Base-by-base conservation (phyloP, 306 rosid species). In the Ormosia emarginata region DNA sequence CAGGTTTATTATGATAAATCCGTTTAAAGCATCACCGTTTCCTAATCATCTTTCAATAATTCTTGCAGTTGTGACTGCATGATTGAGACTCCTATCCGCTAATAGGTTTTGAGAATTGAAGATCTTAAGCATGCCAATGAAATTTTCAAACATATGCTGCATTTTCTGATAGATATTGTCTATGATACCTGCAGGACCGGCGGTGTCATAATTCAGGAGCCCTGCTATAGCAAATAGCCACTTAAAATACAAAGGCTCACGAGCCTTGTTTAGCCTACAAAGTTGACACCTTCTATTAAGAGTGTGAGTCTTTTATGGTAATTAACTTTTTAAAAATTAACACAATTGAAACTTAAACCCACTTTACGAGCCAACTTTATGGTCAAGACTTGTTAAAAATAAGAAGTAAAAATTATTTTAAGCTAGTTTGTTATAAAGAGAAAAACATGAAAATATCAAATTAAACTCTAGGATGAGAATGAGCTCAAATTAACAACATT, bases 141-240 rank as follows among this genome's bases (percentile, higher is more conserved):
- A 81, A 81, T 77, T 72, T 63, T 44, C 5, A 24, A 55, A 64
- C n/a, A 15, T 65, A 52, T 72, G 71, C 39, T 15, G 13, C 46
- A 43, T 77, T 65, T 76, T 72, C 0, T 82, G 86, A 82, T 78
- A 67, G 81, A 78, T 82, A 57, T 41, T 82, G 86, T 67, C 85
- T 65, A 17, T 78, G 77, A 34, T 47, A 85, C 78, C 55, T 65
- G n/a, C 9, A 63, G 83, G 57, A 76, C 83, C 10, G 53, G 77
- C 85, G 77, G 36, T 34, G 77, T 77, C 72, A 76, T 61, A 29
- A 29, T 64, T 43, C 61, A 32, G 4, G 39, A 79, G 43, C 62
- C 61, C 4, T 43, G 40, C 30, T 43, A 61, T 66, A 29, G 66
- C 55, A 6, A 36, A 46, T 49, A 33, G 71, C 17, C 7, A 9